Evolutionary conservation across 2,329 filamentous ascomycete species (phyloP).

Genomic region (Botryotinia globosa): DNA sequence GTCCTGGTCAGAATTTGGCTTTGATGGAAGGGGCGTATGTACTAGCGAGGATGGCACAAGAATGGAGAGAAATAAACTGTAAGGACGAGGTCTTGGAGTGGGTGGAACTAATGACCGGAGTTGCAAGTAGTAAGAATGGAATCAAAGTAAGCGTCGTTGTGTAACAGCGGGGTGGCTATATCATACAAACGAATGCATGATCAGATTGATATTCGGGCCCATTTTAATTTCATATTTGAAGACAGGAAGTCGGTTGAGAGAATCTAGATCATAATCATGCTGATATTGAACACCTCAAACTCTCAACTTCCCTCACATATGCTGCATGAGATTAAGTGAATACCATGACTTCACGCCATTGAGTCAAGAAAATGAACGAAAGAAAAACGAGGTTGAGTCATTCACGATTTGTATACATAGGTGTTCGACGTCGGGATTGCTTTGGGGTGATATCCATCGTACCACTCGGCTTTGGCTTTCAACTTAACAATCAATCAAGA

Average conservation of each 20-base stretch:
- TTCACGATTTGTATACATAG: too few species aligned
- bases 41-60: slow-evolving; percentile 1
- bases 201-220: background rate
- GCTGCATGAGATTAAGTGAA: background rate
- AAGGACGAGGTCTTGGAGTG: background rate
- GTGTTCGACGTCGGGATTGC: background rate
- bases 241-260: background rate
- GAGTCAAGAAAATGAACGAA: background rate
- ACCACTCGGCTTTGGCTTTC: background rate
- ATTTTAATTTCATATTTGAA: background rate
- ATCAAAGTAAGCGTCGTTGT: background rate
- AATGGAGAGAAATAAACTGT: background rate
- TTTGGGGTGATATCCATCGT: background rate
- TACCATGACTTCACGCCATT: background rate
- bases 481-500: background rate
- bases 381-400: background rate
- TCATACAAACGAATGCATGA: background rate
- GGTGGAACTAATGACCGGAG: background rate
- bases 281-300: background rate
- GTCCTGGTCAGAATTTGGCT: background rate
- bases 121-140: background rate
- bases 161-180: background rate
- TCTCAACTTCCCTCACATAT: background rate
- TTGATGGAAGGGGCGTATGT: background rate
- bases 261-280: background rate